Percentiles rank a stretch among this genome's conserved stretches.
These are phyloP conservation scores for Colletotrichum godetiae DNA, from an alignment of 2,329 filamentous ascomycete species.

Conservation along the genomic window DNA sequence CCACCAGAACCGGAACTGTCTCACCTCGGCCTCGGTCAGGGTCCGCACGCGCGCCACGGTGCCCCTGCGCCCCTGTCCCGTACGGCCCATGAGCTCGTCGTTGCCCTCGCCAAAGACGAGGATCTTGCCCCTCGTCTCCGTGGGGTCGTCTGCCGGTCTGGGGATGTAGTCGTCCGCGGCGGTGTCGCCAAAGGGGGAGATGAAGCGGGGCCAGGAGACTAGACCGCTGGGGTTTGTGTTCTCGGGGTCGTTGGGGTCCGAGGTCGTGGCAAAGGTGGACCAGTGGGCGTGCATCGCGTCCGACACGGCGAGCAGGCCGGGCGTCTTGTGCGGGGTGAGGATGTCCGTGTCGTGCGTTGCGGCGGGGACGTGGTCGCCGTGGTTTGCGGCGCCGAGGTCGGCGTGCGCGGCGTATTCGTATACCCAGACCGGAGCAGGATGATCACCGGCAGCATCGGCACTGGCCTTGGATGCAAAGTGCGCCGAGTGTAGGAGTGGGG, in stretches of 20 bases:
- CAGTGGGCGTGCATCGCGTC: conserved; percentile 54
- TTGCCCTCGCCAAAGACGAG: conserved; percentile 72
- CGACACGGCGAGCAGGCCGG: conserved; percentile 47
- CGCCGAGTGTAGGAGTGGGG: conserved; percentile 71
- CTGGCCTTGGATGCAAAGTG: conserved; percentile 50
- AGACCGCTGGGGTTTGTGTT: conserved; percentile 26
- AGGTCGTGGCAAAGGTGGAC: conserved; percentile 48
- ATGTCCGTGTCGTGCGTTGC: conserved; percentile 55
- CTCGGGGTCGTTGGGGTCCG: conserved; percentile 17
- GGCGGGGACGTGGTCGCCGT: conserved; percentile 58
- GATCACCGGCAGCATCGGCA: too few relatives aligned
- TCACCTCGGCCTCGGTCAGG: conserved; percentile 55
- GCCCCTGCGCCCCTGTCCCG: conserved; percentile 50
- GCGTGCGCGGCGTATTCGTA: conserved; percentile 70
- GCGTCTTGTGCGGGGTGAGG: conserved; percentile 55
- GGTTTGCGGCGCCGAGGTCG: conserved; percentile 53
- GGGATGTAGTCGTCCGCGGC: conserved; percentile 17
- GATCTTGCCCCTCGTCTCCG: conserved; percentile 46
- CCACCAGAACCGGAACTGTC: conserved; percentile 72
- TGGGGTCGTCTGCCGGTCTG: conserved; percentile 9
- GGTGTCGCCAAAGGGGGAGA: conserved; percentile 49
- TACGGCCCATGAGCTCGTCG: conserved; percentile 57
- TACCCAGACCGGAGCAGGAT: conserved; percentile 54
- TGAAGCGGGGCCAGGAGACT: conserved; percentile 56
- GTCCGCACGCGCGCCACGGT: conserved; percentile 54